These are phyloP conservation scores for Juncus effusus DNA, from an alignment of 176 grass and related monocot species.

Conservation along the genomic window DNA sequence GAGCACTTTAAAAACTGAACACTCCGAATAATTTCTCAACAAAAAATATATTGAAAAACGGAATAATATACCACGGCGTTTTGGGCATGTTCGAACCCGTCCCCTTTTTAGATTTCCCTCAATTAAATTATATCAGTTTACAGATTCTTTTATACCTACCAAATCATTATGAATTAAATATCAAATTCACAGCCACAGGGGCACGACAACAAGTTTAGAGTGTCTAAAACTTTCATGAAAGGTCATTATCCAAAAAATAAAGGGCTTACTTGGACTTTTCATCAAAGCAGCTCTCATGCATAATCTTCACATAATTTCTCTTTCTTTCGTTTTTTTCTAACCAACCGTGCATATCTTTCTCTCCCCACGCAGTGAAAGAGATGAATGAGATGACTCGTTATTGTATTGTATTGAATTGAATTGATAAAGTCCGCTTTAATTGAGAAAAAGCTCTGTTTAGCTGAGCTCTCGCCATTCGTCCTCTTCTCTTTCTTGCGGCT, in stretches of 20 bases:
- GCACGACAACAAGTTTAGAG: not conserved
- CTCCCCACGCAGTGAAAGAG: not conserved
- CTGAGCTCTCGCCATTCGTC: not conserved
- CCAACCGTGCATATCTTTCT: not conserved
- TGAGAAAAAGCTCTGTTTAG: conserved; percentile 2
- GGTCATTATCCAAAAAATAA: conserved; percentile 22
- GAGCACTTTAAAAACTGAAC: too few relatives aligned
- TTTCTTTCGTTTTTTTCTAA: too few relatives aligned
- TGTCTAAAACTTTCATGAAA: not conserved
- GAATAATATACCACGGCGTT: too few relatives aligned
- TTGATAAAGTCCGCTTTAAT: conserved; percentile 1
- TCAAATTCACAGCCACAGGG: not conserved
- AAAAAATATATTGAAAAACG: too few relatives aligned
- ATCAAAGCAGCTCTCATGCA: not conserved
- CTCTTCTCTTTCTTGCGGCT: not conserved
- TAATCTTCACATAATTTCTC: too few relatives aligned
- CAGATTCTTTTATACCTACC: too few relatives aligned
- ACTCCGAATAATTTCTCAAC: too few relatives aligned
- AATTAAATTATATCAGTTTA: too few relatives aligned
- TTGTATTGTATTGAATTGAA: not conserved
- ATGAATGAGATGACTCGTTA: not conserved
- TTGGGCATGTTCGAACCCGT: too few relatives aligned
- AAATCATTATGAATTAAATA: too few relatives aligned
- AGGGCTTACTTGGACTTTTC: conserved; percentile 17
- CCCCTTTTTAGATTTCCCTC: too few relatives aligned